These are phyloP conservation scores for Alternaria consortialis DNA, from an alignment of 2,329 filamentous ascomycete species.

Conservation along the genomic window DNA sequence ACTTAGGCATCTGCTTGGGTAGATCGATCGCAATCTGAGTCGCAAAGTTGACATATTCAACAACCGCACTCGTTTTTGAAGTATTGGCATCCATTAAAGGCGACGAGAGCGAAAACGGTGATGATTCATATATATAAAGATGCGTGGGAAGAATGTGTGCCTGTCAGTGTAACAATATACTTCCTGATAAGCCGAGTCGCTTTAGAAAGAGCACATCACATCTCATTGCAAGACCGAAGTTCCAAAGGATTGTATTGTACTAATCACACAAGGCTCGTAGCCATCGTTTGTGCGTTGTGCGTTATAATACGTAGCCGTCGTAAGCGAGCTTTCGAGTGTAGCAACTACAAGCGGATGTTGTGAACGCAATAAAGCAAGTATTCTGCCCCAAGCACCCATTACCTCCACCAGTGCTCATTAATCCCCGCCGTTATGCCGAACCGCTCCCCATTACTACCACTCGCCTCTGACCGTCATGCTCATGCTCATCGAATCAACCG, in stretches of 20 bases:
- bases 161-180: not conserved
- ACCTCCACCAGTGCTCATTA: not conserved
- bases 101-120: not conserved
- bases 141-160: not conserved
- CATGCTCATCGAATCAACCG: not conserved
- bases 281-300: not conserved
- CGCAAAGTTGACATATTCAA: not conserved
- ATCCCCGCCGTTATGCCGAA: too few species aligned
- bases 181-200: not conserved
- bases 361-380: not conserved
- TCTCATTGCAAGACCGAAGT: not conserved
- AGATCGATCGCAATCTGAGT: not conserved
- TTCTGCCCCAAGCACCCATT: not conserved
- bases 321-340: not conserved
- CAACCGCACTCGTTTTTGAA: not conserved
- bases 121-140: not conserved
- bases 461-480: not conserved
- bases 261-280: not conserved
- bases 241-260: not conserved
- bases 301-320: not conserved
- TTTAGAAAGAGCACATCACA: too few species aligned
- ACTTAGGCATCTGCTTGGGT: not conserved
- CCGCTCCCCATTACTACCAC: not conserved
- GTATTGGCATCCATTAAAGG: not conserved
- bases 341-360: not conserved